Evolutionary conservation across 192 early-diverging fungal species (phyloP), one percentile per base, ranked within the genome.

Genomic region (Linnemannia exigua): DNA sequence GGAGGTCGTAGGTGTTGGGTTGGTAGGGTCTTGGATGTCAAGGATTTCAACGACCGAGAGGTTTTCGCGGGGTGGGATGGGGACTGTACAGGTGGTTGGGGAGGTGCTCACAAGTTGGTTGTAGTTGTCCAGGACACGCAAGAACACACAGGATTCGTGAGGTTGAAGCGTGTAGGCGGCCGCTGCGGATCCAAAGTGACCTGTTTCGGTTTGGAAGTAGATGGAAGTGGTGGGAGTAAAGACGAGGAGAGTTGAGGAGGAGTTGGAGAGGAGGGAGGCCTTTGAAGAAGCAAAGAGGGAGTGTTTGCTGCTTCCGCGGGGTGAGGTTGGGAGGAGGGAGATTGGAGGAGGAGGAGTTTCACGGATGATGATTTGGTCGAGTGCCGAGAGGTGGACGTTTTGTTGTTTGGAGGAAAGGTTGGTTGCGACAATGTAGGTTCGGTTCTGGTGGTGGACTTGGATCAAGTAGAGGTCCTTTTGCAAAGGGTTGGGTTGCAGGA

Each of bases 351-450:
- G 58, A 3, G 58, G 58, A 0, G 58, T 28, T 15, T 63, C 58
- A 11, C 58, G 58, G 58, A 63, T 63, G 9, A 82, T 75, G n/a
- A 82, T 74, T 8, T 54, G 41, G 28, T 79, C 70, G 3, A 86
- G 67, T 9, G 50, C 35, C 36, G 84, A 81, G 36, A 90, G 72
- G 75, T 91, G 87, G 5, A 87, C 68, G 11, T 75, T 87, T 51
- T 91, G 88, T 0, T 79, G 75, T 11, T 82, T 73, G 38, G 70
- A 74, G 15, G 88, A 79, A 50, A 91, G 38, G 63, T 91, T 91
- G 31, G 87, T 51, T 35, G 72, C 82, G 12, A 88, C 83, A 17
- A 86, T 80, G 47, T 82, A 89, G 35, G 74, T 67, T n/a, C 76
- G 37, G 7, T 31, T 36, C 19, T 72, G 44, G 20, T 76, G 79